Evolutionary conservation across 345 rosid species (phyloP), one percentile per base, ranked within the genome.

Genomic region (Gossypium herbaceum): DNA sequence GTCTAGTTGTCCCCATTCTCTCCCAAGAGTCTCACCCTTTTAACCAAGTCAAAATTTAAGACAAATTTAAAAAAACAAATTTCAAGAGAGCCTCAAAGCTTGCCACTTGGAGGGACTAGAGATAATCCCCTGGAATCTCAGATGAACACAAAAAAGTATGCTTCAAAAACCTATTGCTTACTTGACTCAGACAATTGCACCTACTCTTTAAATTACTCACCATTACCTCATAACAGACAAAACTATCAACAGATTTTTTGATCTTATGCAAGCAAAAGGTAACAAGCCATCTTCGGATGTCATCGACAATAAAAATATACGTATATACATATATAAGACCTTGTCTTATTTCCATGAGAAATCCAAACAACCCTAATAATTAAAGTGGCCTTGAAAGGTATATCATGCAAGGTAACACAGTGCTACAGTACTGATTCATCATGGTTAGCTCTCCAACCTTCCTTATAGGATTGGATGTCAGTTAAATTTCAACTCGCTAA

Each of bases 91-190:
- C 50, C 68, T 24, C 55, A 22, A 2, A 67, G 56, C 11, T 51
- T 47, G 55, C 71, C 71, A 67, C 39, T 67, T 67, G 71, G 71
- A 67, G 55, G 55, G 34, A 56, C 54, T 6, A 45, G 1, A 7
- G 19, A 45, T 67, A 22, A 41, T 17, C 69, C 69, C 43, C 50
- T 41, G 19, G 51, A 64, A n/a, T 43, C 69, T 17, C n/a, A 59
- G 50, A 80, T 59, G 67, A 78, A 25, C 29, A 78, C 90, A 87
- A 77, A 60, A 25, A 2, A 73, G 73, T 54, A 86, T n/a, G 2
- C 22, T 39, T 39, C 20, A 61, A 63, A 34, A n/a, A 50, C 4
- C 60, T 45, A 68, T 29, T 0, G 13, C 62, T 47, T 16, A 17
- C 34, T n/a, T 56, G 60, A 56, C 27, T 39, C 48, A 64, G 25